Evolutionary conservation across 1,284 basidiomycete species (phyloP), one percentile per base, ranked within the genome.

Genomic region (Xerocomus minutiporus): DNA sequence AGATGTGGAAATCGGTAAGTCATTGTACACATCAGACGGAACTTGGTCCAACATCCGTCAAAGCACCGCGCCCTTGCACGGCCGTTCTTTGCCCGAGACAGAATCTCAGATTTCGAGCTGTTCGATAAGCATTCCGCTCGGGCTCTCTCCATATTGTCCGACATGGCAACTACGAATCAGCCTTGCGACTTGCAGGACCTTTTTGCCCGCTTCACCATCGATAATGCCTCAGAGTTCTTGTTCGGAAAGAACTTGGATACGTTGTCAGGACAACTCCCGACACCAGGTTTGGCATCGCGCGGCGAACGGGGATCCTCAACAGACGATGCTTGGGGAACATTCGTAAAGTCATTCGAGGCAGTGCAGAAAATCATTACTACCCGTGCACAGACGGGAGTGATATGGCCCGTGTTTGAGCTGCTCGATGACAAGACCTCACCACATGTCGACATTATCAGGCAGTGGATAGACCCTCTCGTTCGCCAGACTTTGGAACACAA

Each of bases 1-100:
- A 81, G 78, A 66, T 69, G 52, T 82, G 79, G 80, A 80, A 77
- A 70, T 75, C 73, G 62, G 78, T 80, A 53, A 56, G 73, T 57
- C 40, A n/a, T 17, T 15, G 3, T 40, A 6, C 36, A 20, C 12
- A 5, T 53, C n/a, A 4, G 41, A 40, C 29, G 26, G 28, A 15
- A 5, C 44, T 44, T 31, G 29, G 28, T 53, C 61, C 43, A 62
- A 42, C 36, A 12, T 46, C 28, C 29, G 26, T 46, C 35, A 5
- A 54, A 86, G 82, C 85, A 87, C 60, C 82, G 86, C 28, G 70
- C 73, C n/a, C 79, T 80, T 45, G 81, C 85, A 5, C 79, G 86
- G 4, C 86, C 87, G 1, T 89, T 86, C 70, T 88, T 89, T 61
- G 78, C 84, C 5, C 77, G 80, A 29, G 84, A 88, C 55, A 78